Evolutionary conservation across 83 land plant species (phyloP).

Genomic region (Diphasiastrum complanatum): DNA sequence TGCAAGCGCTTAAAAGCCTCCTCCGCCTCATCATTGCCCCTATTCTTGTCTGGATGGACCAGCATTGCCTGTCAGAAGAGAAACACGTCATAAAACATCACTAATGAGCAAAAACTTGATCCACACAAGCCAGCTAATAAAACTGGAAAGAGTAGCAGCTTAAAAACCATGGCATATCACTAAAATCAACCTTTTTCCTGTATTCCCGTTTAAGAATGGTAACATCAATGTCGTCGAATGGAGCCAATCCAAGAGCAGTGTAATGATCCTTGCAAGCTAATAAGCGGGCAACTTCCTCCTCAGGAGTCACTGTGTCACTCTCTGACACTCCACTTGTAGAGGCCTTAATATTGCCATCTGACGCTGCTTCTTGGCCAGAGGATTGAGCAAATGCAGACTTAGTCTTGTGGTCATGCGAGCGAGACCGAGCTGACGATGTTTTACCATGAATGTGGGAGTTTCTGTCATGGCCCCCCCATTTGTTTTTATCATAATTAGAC

Average conservation of each 20-base stretch:
- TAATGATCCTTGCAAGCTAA: conserved; percentile 82
- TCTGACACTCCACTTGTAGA: conserved; percentile 57
- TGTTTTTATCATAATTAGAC: conserved; percentile 35
- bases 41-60: conserved; percentile 98
- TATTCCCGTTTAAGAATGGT: conserved; percentile 71
- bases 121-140: background rate
- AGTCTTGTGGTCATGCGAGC: conserved; percentile 7
- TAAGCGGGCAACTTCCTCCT: conserved; percentile 67
- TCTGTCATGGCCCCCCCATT: too few species aligned
- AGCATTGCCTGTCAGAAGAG: conserved; percentile 69
- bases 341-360: conserved; percentile 12
- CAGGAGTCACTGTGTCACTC: conserved; percentile 61
- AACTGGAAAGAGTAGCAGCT: background rate
- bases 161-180: background rate
- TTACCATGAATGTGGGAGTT: too few species aligned
- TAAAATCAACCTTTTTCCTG: conserved; percentile 68
- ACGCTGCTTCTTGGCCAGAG: conserved; percentile 26
- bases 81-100: background rate
- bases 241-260: conserved; percentile 76
- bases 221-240: conserved; percentile 59
- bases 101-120: background rate
- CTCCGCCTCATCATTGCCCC: conserved; percentile 89
- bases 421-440: too few species aligned
- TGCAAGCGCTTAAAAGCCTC: conserved; percentile 96
- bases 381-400: conserved; percentile 24